Evolutionary conservation across 331 rosid genomes (phyloP).

Genomic region (Stylosanthes scabra): DNA sequence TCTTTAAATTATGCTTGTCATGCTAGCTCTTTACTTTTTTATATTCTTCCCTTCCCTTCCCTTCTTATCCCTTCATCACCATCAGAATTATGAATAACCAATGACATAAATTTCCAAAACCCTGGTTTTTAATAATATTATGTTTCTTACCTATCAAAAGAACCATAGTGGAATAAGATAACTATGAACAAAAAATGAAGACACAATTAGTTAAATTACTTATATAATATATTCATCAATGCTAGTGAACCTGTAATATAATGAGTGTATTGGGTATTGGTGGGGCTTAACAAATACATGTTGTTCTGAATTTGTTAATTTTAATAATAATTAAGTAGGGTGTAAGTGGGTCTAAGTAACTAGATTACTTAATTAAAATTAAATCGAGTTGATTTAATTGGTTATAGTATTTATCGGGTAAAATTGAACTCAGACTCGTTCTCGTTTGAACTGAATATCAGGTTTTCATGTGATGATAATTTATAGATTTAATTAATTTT

Average conservation of each 20-base stretch:
- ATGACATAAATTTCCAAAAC: slow-evolving; percentile 3
- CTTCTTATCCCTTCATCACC: not conserved
- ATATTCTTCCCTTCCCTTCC: not conserved
- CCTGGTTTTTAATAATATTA: not conserved
- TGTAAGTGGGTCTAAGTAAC: too few relatives aligned
- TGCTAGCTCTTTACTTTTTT: not conserved
- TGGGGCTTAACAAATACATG: not conserved
- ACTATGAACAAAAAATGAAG: not conserved
- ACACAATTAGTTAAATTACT: not conserved
- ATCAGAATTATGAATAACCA: not conserved
- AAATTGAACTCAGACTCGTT: too few relatives aligned
- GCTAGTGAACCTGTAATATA: not conserved
- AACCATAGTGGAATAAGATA: not conserved
- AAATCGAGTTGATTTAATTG: too few relatives aligned
- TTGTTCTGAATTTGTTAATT: slow-evolving; percentile 29
- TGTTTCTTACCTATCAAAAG: not conserved
- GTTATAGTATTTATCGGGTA: too few relatives aligned
- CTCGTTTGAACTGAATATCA: too few relatives aligned
- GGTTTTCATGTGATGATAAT: too few relatives aligned
- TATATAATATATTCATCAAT: not conserved
- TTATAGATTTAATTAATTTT: too few relatives aligned
- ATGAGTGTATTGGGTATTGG: not conserved
- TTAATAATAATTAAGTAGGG: too few relatives aligned
- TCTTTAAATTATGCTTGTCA: not conserved
- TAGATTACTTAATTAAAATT: too few relatives aligned